Conservation (phyloP, 2,329 filamentous ascomycete species). For the Colletotrichum endophyticum region DNA sequence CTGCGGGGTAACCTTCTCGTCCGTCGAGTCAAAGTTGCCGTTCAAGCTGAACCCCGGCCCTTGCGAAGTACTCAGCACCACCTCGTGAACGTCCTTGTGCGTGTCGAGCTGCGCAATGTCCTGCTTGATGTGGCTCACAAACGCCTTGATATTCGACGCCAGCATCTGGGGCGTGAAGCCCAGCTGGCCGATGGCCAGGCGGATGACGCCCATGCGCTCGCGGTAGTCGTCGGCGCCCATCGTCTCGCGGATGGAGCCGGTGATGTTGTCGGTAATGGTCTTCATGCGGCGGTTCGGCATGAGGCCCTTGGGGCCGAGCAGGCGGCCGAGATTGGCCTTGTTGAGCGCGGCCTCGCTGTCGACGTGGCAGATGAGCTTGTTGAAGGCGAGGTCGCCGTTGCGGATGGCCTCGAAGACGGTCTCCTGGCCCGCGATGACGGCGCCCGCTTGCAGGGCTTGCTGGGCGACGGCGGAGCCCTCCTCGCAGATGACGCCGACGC, state of each 20-base stretch:
- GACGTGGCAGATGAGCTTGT: conserved; percentile 84
- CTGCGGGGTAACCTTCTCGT: conserved; percentile 59
- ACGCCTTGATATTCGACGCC: conserved; percentile 79
- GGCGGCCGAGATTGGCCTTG: conserved; percentile 79
- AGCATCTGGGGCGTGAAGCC: conserved; percentile 88
- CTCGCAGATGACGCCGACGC: conserved; percentile 91
- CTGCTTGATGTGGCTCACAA: conserved; percentile 76
- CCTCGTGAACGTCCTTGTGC: conserved; percentile 55
- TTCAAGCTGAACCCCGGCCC: conserved; percentile 87
- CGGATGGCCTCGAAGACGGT: conserved; percentile 80
- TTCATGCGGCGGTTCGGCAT: conserved; percentile 92
- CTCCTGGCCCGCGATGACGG: conserved; percentile 83
- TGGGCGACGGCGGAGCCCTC: conserved; percentile 76
- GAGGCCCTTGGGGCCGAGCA: conserved; percentile 86
- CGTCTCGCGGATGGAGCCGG: conserved; percentile 77
- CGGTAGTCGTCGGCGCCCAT: conserved; percentile 86
- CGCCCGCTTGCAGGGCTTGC: conserved; percentile 79
- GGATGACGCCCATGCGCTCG: conserved; percentile 82
- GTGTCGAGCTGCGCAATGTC: conserved; percentile 62
- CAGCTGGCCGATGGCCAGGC: conserved; percentile 90
- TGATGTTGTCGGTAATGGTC: conserved; percentile 85
- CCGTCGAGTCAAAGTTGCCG: conserved; percentile 73
- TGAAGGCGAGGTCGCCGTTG: conserved; percentile 81
- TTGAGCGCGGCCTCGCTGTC: conserved; percentile 79
- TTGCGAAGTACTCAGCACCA: conserved; percentile 86